Evolutionary conservation across 2,329 filamentous ascomycete genomes (phyloP).

Genomic region (Penicillium expansum): DNA sequence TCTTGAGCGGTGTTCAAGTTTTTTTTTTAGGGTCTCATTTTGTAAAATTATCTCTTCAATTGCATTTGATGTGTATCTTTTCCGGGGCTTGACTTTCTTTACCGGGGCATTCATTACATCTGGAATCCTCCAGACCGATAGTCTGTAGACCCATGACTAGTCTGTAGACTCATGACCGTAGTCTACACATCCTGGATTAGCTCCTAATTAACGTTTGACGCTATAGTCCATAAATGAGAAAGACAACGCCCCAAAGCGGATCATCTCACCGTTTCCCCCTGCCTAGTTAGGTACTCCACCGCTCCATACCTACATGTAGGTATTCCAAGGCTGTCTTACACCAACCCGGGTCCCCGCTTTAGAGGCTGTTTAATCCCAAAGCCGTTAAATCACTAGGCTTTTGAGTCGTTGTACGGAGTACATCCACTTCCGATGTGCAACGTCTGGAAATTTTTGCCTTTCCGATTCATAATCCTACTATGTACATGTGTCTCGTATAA

Average conservation of each 20-base stretch:
- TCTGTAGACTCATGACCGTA: background rate
- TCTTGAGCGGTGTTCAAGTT: conserved; percentile 5
- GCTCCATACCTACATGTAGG: too few relatives aligned
- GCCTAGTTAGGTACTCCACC: background rate
- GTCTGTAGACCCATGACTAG: background rate
- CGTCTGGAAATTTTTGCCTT: background rate
- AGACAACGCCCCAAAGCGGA: background rate
- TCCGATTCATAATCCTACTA: background rate
- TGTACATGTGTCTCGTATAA: background rate
- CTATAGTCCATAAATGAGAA: background rate
- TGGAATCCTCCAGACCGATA: background rate
- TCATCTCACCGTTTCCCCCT: background rate
- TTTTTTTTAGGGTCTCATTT: background rate
- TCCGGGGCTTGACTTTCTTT: background rate
- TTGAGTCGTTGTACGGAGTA: background rate
- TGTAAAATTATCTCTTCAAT: background rate
- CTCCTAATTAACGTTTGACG: background rate
- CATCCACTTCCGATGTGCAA: background rate
- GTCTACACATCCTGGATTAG: background rate
- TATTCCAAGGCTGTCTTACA: background rate
- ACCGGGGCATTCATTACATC: background rate
- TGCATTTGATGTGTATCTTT: background rate
- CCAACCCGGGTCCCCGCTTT: background rate
- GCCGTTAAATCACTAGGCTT: background rate
- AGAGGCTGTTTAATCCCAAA: background rate